phyloP scores from a whole-genome alignment of 495 filamentous ascomycete genomes.

The Baudoinia panamericana region DNA sequence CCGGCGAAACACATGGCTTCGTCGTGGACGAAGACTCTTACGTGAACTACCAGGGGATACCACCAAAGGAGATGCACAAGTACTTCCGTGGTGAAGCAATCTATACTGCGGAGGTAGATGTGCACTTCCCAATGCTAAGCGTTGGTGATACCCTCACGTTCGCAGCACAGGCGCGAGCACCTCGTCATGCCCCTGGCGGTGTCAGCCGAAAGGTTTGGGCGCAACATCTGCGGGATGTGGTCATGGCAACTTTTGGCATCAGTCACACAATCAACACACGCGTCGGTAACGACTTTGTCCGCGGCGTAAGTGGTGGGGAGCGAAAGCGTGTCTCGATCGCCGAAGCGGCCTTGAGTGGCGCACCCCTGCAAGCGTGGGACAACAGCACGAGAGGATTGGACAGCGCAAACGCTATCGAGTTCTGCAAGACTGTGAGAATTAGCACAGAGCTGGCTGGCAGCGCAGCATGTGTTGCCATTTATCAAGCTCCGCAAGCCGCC shows the following conservation, averaged over 20 bases:
- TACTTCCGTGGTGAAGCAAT: conserved; percentile 35
- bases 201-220: conserved; percentile 22
- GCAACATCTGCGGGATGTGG: conserved; percentile 29
- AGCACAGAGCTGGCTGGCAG: conserved; percentile 27
- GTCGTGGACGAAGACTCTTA: conserved; percentile 27
- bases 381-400: conserved; percentile 34
- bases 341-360: conserved; percentile 27
- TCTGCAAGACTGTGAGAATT: conserved; percentile 32
- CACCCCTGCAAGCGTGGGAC: conserved; percentile 34
- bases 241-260: conserved; percentile 35
- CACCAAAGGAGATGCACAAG: conserved; percentile 29
- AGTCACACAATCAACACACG: conserved; percentile 31
- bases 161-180: conserved; percentile 30
- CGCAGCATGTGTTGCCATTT: conserved; percentile 31
- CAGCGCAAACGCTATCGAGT: conserved; percentile 34
- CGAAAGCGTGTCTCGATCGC: conserved; percentile 34
- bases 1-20: conserved; percentile 50
- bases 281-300: conserved; percentile 33
- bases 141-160: conserved; percentile 32
- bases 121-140: conserved; percentile 31
- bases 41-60: conserved; percentile 33
- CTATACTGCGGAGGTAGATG: conserved; percentile 35
- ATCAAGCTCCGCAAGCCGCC: conserved; percentile 30
- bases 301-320: conserved; percentile 32
- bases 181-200: conserved; percentile 28